Percentiles rank a stretch among this genome's conserved stretches.
Evolutionary conservation across 176 grass and related monocot species (phyloP).

Genomic region (Zizania latifolia): DNA sequence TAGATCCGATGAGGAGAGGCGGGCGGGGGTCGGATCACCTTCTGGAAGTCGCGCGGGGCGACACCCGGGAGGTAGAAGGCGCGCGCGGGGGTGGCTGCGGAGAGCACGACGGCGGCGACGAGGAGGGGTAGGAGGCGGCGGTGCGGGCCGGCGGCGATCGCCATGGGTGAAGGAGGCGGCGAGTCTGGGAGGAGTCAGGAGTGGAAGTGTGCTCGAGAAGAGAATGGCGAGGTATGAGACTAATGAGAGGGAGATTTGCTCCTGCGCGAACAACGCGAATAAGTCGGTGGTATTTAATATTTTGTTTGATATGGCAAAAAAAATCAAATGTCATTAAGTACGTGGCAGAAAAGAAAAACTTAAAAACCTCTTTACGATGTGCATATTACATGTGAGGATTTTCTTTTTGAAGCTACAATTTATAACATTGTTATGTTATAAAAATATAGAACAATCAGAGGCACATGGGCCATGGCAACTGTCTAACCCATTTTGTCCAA

Average conservation of each 20-base stretch:
- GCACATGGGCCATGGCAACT: too few species aligned
- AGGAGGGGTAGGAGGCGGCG: background rate
- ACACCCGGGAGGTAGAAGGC: conserved; percentile 88
- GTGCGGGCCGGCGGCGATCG: conserved; percentile 14
- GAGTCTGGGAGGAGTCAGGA: background rate
- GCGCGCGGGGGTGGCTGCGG: conserved; percentile 6
- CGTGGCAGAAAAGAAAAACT: too few species aligned
- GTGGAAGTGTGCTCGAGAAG: background rate
- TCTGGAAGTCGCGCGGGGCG: conserved; percentile 66
- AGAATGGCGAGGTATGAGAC: background rate
- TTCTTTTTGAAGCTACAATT: too few species aligned
- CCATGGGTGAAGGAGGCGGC: conserved; percentile 28
- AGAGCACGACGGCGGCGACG: background rate
- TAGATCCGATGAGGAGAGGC: conserved; percentile 23
- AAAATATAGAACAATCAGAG: too few species aligned
- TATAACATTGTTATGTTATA: too few species aligned
- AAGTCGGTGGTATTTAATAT: too few species aligned
- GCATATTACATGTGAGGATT: too few species aligned
- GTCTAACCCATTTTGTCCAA: too few species aligned
- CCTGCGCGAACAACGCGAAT: too few species aligned
- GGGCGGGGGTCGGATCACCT: conserved; percentile 25
- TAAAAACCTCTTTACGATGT: too few species aligned
- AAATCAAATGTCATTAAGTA: too few species aligned
- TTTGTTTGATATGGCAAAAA: too few species aligned
- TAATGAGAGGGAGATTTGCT: conserved; percentile 5